Evolutionary conservation across 1,284 basidiomycete species (phyloP).

Genomic region (Farysia itapuensis): DNA sequence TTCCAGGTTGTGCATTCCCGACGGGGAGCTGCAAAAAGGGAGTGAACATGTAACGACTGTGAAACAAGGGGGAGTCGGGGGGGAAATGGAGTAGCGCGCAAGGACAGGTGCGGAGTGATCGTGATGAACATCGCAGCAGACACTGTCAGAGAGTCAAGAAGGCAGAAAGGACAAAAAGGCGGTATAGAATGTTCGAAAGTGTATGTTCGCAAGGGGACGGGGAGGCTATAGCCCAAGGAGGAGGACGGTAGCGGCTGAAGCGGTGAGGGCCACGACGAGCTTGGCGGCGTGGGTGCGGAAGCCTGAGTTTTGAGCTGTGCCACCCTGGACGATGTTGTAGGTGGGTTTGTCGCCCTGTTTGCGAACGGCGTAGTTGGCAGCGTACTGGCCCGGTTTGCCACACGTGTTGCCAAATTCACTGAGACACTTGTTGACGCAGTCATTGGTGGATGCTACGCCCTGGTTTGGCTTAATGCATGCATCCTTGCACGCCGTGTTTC

Average conservation of each 20-base stretch:
- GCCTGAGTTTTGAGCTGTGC: constrained; percentile 20
- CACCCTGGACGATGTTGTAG: constrained; percentile 44
- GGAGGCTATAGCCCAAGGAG: background rate
- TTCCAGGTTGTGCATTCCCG: no score
- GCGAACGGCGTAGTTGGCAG: constrained; percentile 48
- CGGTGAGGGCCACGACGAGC: constrained; percentile 4
- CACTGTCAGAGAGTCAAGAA: background rate
- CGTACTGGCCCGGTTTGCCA: constrained; percentile 47
- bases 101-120: background rate
- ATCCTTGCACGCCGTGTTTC: constrained; percentile 42
- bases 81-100: no score
- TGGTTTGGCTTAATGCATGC: constrained; percentile 41
- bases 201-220: background rate
- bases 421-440: constrained; percentile 37
- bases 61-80: no score
- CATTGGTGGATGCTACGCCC: constrained; percentile 28
- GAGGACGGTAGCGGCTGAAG: constrained; percentile 5
- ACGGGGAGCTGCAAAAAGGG: no score
- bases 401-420: constrained; percentile 46
- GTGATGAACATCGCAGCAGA: background rate
- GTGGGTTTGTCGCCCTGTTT: constrained; percentile 42
- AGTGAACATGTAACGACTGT: no score
- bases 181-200: background rate
- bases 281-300: constrained; percentile 1
- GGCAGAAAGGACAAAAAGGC: background rate